Evolutionary conservation across 345 rosid species (phyloP).

Genomic region (Angophora floribunda): DNA sequence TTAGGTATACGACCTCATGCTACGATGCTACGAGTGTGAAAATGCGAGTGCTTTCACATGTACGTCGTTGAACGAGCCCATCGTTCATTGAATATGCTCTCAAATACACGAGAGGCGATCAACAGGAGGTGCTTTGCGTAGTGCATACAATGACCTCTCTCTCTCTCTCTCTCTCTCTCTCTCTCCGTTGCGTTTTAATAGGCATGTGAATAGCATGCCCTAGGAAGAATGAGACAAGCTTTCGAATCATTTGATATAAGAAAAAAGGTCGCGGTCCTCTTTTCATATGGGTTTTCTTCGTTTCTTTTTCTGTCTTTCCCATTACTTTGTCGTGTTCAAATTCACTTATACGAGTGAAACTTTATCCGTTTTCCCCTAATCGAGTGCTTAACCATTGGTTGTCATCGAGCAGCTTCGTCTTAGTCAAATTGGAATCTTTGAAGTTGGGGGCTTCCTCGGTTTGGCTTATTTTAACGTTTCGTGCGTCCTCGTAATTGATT

Average conservation of each 20-base stretch:
- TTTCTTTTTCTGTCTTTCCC: not conserved
- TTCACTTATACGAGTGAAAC: not conserved
- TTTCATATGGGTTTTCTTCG: not conserved
- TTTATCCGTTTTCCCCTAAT: not conserved
- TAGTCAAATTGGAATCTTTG: not conserved
- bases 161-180: not conserved
- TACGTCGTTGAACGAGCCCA: not conserved
- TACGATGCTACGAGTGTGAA: not conserved
- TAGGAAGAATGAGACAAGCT: not conserved
- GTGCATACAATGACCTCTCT: not conserved
- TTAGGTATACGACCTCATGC: not conserved
- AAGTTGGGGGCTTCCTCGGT: not conserved
- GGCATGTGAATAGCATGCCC: not conserved
- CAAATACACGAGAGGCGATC: not conserved
- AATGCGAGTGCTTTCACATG: not conserved
- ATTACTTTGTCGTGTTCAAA: not conserved
- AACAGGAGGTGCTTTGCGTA: not conserved
- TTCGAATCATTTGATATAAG: not conserved
- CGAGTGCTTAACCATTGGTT: not conserved
- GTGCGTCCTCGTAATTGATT: not conserved
- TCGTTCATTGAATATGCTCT: not conserved
- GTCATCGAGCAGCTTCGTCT: not conserved
- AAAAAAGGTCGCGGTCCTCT: not conserved
- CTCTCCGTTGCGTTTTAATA: not conserved
- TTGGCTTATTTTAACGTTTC: not conserved